Conservation (phyloP, 2,329 filamentous ascomycete species). For the Cladophialophora immunda region DNA sequence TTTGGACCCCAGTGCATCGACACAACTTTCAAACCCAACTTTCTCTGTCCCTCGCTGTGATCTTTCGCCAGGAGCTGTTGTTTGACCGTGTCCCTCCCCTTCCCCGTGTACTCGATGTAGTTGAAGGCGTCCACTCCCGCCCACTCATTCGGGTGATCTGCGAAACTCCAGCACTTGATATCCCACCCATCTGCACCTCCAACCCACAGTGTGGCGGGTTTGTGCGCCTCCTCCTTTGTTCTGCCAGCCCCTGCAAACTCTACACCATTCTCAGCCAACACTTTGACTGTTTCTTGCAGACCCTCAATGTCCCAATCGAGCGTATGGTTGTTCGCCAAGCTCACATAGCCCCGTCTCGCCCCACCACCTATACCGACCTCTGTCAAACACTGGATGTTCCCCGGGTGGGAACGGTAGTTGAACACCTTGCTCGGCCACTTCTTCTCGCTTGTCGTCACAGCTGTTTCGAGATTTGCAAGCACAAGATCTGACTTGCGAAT, state of each 20-base stretch:
- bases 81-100: constrained; percentile 41
- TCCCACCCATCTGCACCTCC: constrained; percentile 29
- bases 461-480: constrained; percentile 53
- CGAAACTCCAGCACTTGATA: constrained; percentile 49
- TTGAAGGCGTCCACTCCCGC: constrained; percentile 46
- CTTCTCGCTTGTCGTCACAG: constrained; percentile 45
- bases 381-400: constrained; percentile 46
- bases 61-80: constrained; percentile 1
- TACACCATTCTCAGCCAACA: constrained; percentile 42
- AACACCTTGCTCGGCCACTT: constrained; percentile 52
- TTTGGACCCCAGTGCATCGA: constrained; percentile 55
- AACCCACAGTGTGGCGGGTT: constrained; percentile 44
- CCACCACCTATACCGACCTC: constrained; percentile 43
- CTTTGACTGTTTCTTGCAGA: constrained; percentile 47
- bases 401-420: constrained; percentile 53
- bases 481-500: constrained; percentile 46
- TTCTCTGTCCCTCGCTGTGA: background rate
- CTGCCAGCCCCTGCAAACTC: constrained; percentile 47
- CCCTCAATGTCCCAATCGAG: constrained; percentile 49
- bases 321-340: constrained; percentile 52
- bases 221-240: constrained; percentile 42
- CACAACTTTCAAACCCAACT: constrained; percentile 48
- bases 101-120: constrained; percentile 47
- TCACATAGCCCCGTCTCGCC: constrained; percentile 41
- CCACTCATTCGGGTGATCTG: constrained; percentile 51